These are phyloP conservation scores for Halophytophthora polymorphica DNA, from an alignment of 352 stramenopile species.

Conservation along the genomic window DNA sequence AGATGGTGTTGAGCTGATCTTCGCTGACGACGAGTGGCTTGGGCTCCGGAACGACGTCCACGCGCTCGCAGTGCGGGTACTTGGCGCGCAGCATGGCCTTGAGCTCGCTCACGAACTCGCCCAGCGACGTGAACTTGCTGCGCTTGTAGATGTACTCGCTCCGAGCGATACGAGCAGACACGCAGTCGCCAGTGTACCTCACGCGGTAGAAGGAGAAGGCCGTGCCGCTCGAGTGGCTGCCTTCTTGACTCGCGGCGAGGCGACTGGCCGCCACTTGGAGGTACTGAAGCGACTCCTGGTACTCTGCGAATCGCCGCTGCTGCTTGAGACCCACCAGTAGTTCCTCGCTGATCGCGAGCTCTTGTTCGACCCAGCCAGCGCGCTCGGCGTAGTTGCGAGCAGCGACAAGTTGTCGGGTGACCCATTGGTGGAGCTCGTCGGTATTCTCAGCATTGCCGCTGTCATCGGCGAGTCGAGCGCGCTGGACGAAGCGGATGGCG, in stretches of 20 bases:
- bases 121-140: constrained; percentile 58
- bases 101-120: constrained; percentile 64
- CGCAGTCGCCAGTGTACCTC: constrained; percentile 45
- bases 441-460: neutral
- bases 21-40: constrained; percentile 37
- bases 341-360: constrained; percentile 54
- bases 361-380: constrained; percentile 47
- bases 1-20: constrained; percentile 57
- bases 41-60: constrained; percentile 54
- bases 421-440: constrained; percentile 25
- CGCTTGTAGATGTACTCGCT: constrained; percentile 78
- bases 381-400: constrained; percentile 38
- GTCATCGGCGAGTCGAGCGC: neutral
- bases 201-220: constrained; percentile 57
- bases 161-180: constrained; percentile 34
- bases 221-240: constrained; percentile 10
- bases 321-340: constrained; percentile 39
- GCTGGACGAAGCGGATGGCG: constrained; percentile 36
- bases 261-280: constrained; percentile 33
- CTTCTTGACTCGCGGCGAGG: constrained; percentile 24
- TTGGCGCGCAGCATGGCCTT: constrained; percentile 51
- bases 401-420: constrained; percentile 35
- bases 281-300: constrained; percentile 44
- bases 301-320: constrained; percentile 35
- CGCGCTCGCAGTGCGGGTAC: constrained; percentile 51